Conservation (phyloP, 768 basidiomycete genomes). For the Dacryopinax spathularia region DNA sequence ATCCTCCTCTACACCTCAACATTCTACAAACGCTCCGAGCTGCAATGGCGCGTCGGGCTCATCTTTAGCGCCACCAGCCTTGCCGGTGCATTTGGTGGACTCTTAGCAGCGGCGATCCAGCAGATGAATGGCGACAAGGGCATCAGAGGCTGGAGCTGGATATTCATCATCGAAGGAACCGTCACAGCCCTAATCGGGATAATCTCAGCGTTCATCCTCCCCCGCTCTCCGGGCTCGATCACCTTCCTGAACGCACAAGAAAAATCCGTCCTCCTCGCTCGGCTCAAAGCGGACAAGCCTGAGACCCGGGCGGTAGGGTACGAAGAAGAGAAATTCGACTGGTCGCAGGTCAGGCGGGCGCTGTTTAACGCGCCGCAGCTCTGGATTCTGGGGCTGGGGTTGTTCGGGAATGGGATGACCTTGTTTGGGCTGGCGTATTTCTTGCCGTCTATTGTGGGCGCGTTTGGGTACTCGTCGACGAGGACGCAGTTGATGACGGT, state of each 20-base stretch:
- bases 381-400: neutral
- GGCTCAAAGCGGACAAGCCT: constrained; percentile 14
- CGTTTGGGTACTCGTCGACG: constrained; percentile 9
- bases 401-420: neutral
- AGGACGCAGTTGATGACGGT: constrained; percentile 11
- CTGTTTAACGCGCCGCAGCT: neutral
- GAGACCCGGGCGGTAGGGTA: neutral
- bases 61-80: constrained; percentile 21
- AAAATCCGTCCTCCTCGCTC: constrained; percentile 11
- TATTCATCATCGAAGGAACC: constrained; percentile 33
- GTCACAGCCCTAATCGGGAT: constrained; percentile 49
- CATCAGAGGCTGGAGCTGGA: constrained; percentile 25
- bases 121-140: constrained; percentile 19
- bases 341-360: neutral
- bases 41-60: constrained; percentile 19
- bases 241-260: constrained; percentile 37
- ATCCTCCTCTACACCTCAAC: constrained; percentile 16
- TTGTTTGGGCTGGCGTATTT: constrained; percentile 1
- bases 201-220: constrained; percentile 36
- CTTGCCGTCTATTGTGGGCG: constrained; percentile 9
- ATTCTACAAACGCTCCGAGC: constrained; percentile 18
- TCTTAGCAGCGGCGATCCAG: constrained; percentile 24
- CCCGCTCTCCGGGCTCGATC: constrained; percentile 31
- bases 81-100: constrained; percentile 26
- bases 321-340: neutral